Conservation (phyloP, 2,329 filamentous ascomycete genomes). For the Colletotrichum siamense region DNA sequence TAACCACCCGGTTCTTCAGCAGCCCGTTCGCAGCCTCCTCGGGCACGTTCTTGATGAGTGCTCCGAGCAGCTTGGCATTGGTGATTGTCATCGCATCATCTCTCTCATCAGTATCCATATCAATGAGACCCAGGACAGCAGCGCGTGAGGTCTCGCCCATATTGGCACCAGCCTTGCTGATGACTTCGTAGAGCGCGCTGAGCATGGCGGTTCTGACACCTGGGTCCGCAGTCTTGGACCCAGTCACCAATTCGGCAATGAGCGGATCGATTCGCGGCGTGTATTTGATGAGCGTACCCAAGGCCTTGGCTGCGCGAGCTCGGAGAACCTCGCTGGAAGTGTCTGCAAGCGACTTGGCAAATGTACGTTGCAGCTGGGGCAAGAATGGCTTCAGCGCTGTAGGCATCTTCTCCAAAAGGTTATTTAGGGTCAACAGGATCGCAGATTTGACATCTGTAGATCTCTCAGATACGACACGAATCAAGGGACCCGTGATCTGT, state of each 20-base stretch:
- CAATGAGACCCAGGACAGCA: constrained; percentile 88
- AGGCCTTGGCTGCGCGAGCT: constrained; percentile 86
- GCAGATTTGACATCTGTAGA: constrained; percentile 96
- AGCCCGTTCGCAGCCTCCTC: constrained; percentile 67
- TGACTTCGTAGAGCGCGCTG: constrained; percentile 93
- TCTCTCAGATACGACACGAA: constrained; percentile 95
- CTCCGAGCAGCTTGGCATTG: constrained; percentile 87
- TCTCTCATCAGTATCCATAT: constrained; percentile 78
- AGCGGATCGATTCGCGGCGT: constrained; percentile 95
- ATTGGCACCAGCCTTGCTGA: constrained; percentile 91
- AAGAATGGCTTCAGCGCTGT: constrained; percentile 95
- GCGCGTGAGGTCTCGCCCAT: constrained; percentile 92
- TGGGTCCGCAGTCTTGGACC: constrained; percentile 85
- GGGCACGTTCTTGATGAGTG: constrained; percentile 85
- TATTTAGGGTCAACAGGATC: constrained; percentile 92
- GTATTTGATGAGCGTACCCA: constrained; percentile 94
- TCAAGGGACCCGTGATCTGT: constrained; percentile 95
- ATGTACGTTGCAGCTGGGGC: constrained; percentile 94
- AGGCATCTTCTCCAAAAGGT: constrained; percentile 95
- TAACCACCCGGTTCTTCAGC: constrained; percentile 78
- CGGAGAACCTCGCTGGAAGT: constrained; percentile 88
- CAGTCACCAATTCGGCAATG: constrained; percentile 91
- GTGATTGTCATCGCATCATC: constrained; percentile 85
- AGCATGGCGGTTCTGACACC: constrained; percentile 96
- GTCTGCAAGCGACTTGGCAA: constrained; percentile 94